A percentile compares a stretch with the other conserved stretches of the same genome.
Evolutionary conservation across 2,329 filamentous ascomycete genomes (phyloP).

Genomic region (Alternaria arbusti): DNA sequence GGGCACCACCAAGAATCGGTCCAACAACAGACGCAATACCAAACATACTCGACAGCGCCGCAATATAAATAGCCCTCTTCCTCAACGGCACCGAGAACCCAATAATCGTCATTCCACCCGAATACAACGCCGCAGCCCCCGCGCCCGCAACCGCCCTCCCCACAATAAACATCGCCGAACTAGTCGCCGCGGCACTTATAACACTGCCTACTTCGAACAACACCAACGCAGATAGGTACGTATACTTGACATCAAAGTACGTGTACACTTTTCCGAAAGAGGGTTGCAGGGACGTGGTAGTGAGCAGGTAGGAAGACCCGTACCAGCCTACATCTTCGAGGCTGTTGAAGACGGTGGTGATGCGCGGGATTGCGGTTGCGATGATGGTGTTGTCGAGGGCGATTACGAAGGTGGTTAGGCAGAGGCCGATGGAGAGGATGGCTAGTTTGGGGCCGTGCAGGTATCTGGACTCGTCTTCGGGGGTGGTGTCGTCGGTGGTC

Average conservation of each 20-base stretch:
- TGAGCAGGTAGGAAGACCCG: conserved; percentile 54
- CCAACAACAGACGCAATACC: conserved; percentile 50
- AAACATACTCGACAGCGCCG: conserved; percentile 46
- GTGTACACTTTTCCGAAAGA: conserved; percentile 65
- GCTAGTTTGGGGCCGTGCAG: conserved; percentile 41
- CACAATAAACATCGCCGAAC: conserved; percentile 61
- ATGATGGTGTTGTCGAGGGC: conserved; percentile 52
- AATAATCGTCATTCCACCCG: conserved; percentile 60
- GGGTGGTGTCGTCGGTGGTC: not conserved
- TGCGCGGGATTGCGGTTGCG: conserved; percentile 49
- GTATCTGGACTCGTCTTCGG: conserved; percentile 48
- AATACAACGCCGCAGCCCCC: conserved; percentile 60
- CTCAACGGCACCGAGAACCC: conserved; percentile 51
- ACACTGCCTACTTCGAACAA: conserved; percentile 60
- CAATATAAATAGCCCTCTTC: conserved; percentile 53
- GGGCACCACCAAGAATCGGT: conserved; percentile 51
- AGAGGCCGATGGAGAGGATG: conserved; percentile 44
- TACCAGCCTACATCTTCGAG: conserved; percentile 54
- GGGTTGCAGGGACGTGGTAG: conserved; percentile 52
- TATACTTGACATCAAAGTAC: conserved; percentile 61
- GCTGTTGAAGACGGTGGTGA: conserved; percentile 51
- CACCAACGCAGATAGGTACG: conserved; percentile 58
- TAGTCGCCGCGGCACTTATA: conserved; percentile 59
- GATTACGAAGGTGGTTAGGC: conserved; percentile 46
- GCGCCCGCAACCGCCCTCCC: conserved; percentile 62